These are phyloP conservation scores for Plasmodium knowlesi DNA, from an alignment of 169 alveolate species.

Conservation along the genomic window DNA sequence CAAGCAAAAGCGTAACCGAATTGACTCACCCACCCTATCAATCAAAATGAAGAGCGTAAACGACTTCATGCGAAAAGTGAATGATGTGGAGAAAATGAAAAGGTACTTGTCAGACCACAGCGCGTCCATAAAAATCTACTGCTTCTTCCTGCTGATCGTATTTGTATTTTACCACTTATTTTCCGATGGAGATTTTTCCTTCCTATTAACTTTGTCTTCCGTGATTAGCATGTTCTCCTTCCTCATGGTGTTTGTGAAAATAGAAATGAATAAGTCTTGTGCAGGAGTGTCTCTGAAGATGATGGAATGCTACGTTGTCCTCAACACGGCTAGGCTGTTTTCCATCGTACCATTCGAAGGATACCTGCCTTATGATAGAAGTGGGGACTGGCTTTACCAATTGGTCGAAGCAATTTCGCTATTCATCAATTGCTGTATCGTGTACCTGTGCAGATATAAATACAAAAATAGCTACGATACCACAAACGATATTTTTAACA, in stretches of 20 bases:
- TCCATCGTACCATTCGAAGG: conserved; percentile 94
- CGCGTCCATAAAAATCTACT: conserved; percentile 69
- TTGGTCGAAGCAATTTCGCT: conserved; percentile 89
- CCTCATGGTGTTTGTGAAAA: conserved; percentile 89
- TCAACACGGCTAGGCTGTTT: conserved; percentile 87
- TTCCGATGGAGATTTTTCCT: conserved; percentile 82
- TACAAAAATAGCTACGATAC: conserved; percentile 88
- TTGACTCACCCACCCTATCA: background rate
- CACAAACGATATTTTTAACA: conserved; percentile 86
- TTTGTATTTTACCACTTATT: conserved; percentile 64
- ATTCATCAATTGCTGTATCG: conserved; percentile 87
- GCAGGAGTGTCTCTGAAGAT: conserved; percentile 93
- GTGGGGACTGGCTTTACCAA: conserved; percentile 96
- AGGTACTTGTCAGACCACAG: conserved; percentile 69
- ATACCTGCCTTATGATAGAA: conserved; percentile 93
- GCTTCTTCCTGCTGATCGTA: conserved; percentile 31
- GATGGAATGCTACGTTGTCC: conserved; percentile 89
- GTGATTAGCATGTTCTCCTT: conserved; percentile 90
- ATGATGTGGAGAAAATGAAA: conserved; percentile 67
- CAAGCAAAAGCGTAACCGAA: background rate
- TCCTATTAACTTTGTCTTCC: conserved; percentile 92
- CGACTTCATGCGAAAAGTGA: conserved; percentile 57
- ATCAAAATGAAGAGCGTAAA: conserved; percentile 66
- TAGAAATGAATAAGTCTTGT: conserved; percentile 87
- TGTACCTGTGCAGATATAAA: conserved; percentile 86